A percentile compares a stretch with the other conserved stretches of the same genome.
phyloP scores from a whole-genome alignment of 495 filamentous ascomycete genomes.

The Neohortaea acidophila region DNA sequence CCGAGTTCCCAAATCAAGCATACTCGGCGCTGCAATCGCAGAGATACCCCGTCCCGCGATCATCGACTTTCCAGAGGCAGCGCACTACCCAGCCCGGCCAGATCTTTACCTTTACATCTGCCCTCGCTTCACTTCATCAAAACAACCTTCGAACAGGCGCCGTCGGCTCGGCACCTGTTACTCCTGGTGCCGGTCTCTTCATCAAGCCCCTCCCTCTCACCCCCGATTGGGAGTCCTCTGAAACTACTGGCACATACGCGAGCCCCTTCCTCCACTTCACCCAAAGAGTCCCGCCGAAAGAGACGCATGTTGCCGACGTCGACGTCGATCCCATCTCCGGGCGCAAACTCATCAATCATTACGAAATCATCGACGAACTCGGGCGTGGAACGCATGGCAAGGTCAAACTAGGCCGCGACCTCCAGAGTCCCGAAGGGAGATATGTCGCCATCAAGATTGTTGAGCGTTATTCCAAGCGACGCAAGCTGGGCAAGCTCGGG shows the following conservation, averaged over 20 bases:
- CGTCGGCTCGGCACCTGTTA: slow-evolving; percentile 28
- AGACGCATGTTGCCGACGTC: slow-evolving; percentile 73
- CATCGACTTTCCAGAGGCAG: slow-evolving; percentile 19
- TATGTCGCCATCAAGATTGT: slow-evolving; percentile 94
- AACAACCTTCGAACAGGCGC: slow-evolving; percentile 26
- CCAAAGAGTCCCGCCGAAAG: slow-evolving; percentile 28
- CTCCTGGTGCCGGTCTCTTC: slow-evolving; percentile 26
- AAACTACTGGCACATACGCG: slow-evolving; percentile 25
- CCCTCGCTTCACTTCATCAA: slow-evolving; percentile 17
- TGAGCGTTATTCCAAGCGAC: slow-evolving; percentile 80
- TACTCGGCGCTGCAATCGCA: slow-evolving; percentile 31
- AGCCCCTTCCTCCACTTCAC: slow-evolving; percentile 30
- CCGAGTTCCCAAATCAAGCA: slow-evolving; percentile 27
- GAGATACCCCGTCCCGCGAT: slow-evolving; percentile 23
- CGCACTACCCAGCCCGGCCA: slow-evolving; percentile 24
- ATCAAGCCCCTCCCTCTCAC: slow-evolving; percentile 18
- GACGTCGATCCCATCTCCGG: slow-evolving; percentile 78
- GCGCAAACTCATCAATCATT: slow-evolving; percentile 90
- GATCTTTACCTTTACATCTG: slow-evolving; percentile 20
- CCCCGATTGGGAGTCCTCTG: slow-evolving; percentile 9
- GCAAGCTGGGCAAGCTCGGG: slow-evolving; percentile 63
- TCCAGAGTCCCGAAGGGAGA: slow-evolving; percentile 15
- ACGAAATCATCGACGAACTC: slow-evolving; percentile 90
- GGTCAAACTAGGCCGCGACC: slow-evolving; percentile 51
- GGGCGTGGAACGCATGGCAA: slow-evolving; percentile 72